Percentiles rank a stretch among this genome's conserved stretches.
Conservation (phyloP, 2,329 filamentous ascomycete genomes). For the Clarireedia paspali region DNA sequence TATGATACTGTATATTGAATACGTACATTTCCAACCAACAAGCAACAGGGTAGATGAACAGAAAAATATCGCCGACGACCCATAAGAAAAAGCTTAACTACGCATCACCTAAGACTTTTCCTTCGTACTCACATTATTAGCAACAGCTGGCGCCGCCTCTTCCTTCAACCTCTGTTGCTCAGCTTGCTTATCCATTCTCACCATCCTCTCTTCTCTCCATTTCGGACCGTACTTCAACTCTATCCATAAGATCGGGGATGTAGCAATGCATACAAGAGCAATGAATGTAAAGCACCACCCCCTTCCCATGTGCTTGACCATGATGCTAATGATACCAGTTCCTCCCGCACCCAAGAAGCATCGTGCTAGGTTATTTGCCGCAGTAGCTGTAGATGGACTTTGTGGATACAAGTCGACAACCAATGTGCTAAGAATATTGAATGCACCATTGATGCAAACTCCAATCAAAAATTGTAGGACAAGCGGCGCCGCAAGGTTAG, state of each 20-base stretch:
- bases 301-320: constrained; percentile 48
- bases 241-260: constrained; percentile 42
- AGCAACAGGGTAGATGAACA: neutral
- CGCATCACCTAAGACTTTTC: neutral
- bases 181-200: constrained; percentile 32
- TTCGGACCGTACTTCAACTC: constrained; percentile 41
- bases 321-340: constrained; percentile 50
- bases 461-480: constrained; percentile 51
- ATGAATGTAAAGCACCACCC: constrained; percentile 58
- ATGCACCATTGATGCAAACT: constrained; percentile 50
- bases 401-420: constrained; percentile 56
- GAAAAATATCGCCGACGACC: neutral
- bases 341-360: constrained; percentile 52
- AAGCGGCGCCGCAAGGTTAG: constrained; percentile 46
- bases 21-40: neutral
- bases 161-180: constrained; percentile 22
- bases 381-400: constrained; percentile 53
- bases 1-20: neutral
- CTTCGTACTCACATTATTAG: constrained; percentile 2
- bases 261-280: constrained; percentile 40
- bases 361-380: constrained; percentile 56
- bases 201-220: constrained; percentile 44
- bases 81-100: neutral
- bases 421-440: constrained; percentile 55
- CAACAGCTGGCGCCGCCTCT: neutral